Conservation (phyloP, 371 early-diverging fungal species). For the Circinella minor region DNA sequence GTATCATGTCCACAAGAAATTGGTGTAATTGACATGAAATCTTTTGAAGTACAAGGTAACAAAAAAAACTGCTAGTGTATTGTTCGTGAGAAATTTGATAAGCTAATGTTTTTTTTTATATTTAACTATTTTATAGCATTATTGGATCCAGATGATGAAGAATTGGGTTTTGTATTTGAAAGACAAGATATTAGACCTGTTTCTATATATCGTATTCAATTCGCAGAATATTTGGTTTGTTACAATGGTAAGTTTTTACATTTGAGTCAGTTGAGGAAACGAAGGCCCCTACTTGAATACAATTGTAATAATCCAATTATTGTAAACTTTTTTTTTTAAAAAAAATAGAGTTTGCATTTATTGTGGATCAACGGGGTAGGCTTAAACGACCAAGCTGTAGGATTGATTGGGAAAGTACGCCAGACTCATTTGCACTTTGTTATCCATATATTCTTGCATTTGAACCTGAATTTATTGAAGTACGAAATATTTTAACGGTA, state of each 20-base stretch:
- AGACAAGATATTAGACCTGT: conserved; percentile 59
- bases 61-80: not conserved
- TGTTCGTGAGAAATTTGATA: not conserved
- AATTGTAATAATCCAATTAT: no score
- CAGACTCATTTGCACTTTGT: conserved; percentile 65
- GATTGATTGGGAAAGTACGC: conserved; percentile 57
- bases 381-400: conserved; percentile 30
- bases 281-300: no score
- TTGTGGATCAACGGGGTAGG: conserved; percentile 74
- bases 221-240: conserved; percentile 84
- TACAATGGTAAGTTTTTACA: conserved; percentile 62
- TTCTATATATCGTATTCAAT: conserved; percentile 74
- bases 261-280: no score
- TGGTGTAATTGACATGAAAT: conserved; percentile 88
- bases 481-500: conserved; percentile 82
- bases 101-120: not conserved
- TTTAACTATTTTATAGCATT: conserved; percentile 16
- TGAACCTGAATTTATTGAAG: conserved; percentile 86
- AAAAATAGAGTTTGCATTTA: conserved; percentile 87
- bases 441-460: conserved; percentile 90
- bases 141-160: conserved; percentile 44
- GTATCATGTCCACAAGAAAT: conserved; percentile 93
- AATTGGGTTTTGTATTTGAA: conserved; percentile 29
- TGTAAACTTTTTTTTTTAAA: conserved; percentile 56
- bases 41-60: conserved; percentile 56